Base-by-base conservation (phyloP, 495 filamentous ascomycete genomes). In the Echria macrotheca region DNA sequence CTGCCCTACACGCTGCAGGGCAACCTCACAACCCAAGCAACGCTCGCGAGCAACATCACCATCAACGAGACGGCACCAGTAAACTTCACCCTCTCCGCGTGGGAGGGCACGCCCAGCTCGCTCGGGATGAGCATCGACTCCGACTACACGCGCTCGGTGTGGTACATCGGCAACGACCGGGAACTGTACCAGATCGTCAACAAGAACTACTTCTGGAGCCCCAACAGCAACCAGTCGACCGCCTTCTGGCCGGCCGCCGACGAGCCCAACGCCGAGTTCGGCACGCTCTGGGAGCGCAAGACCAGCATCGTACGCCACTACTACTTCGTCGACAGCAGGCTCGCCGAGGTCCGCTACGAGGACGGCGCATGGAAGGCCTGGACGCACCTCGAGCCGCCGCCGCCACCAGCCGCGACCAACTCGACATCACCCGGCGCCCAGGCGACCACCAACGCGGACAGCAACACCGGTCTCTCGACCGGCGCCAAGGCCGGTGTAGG, bases 401-500 rank as follows among this genome's bases (percentile, higher is more conserved):
- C 31, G 21, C 19, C 48, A 12, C 15, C 0, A 14, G 12, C 50
- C 17, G 8, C 22, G 8, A 31, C n/a, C 24, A 11, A 17, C 6
- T 7, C 14, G 10, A 14, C 33, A 10, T 35, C 28, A 5, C 14
- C 33, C 10, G 17, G 15, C 21, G 4, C 21, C 24, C 32, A 23
- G 29, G 18, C 12, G 12, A 25, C 42, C 18, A 10, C 8, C 2
- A 15, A 50, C 4, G 35, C 43, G 3, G 42, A 21, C 4, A 18
- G 21, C 4, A 33, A 8, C n/a, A 15, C 44, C 21, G 60, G 59
- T 4, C 62, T 69, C 10, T 66, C 65, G 3, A 44, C 54, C 3
- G 65, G 60, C 9, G 65, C 66, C 45, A 69, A 69, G 43, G 63
- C 58, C 3, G 67, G 68, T 35, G 57, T 72, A 14, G 68, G 62